A percentile compares a stretch with the other conserved stretches of the same genome.
phyloP scores from a whole-genome alignment of 2,329 filamentous ascomycete genomes.

The Myriosclerotinia scirpicola region DNA sequence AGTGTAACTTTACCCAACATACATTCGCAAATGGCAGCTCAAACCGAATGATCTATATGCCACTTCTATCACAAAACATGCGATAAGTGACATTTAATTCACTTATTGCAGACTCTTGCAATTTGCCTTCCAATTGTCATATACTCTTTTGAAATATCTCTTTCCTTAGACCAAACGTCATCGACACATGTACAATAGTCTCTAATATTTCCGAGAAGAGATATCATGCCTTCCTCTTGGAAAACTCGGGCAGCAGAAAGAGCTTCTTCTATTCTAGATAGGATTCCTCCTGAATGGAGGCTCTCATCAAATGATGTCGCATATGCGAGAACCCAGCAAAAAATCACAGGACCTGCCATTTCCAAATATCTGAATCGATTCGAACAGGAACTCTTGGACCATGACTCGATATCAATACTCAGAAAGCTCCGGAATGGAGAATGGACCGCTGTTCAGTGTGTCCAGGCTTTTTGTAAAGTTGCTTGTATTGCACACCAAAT shows the following conservation, averaged over 20 bases:
- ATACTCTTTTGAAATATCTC: not conserved
- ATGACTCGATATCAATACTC: slow-evolving; percentile 53
- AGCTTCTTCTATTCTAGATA: not conserved
- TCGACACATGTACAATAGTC: not conserved
- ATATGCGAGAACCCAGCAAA: not conserved
- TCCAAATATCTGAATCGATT: slow-evolving; percentile 23
- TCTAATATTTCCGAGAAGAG: not conserved
- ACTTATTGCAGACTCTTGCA: not conserved
- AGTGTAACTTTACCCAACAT: slow-evolving; percentile 15
- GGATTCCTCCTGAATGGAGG: slow-evolving; percentile 17
- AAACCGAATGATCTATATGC: not conserved
- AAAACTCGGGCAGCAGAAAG: slow-evolving; percentile 13
- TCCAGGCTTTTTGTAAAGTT: slow-evolving; percentile 51
- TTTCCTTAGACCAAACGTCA: not conserved
- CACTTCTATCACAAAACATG: slow-evolving; percentile 12
- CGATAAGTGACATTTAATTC: not conserved
- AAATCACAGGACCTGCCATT: slow-evolving; percentile 39
- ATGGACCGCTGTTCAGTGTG: slow-evolving; percentile 56
- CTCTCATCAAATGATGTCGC: not conserved
- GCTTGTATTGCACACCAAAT: slow-evolving; percentile 54
- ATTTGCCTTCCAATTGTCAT: not conserved
- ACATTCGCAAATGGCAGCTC: not conserved
- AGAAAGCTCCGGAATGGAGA: slow-evolving; percentile 50
- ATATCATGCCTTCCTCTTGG: slow-evolving; percentile 13
- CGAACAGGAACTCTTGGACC: slow-evolving; percentile 53